These are phyloP conservation scores for Phaeomoniella chlamydospora DNA, from an alignment of 2,329 filamentous ascomycete species.

Conservation along the genomic window DNA sequence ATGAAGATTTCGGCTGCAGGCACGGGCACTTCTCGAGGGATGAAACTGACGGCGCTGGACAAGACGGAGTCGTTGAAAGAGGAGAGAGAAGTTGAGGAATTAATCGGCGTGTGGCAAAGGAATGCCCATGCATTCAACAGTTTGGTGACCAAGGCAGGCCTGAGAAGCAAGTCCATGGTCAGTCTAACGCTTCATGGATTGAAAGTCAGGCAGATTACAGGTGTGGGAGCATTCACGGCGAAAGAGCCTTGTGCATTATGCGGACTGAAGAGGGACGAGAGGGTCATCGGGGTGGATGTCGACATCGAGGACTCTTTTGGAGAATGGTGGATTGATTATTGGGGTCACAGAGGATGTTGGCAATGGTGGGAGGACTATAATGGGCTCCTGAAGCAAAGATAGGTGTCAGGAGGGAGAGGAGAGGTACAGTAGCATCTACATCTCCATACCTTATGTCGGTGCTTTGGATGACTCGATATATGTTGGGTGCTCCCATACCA, in stretches of 20 bases:
- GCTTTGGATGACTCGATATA: no score
- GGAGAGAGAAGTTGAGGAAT: constrained; percentile 70
- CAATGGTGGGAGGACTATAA: constrained; percentile 78
- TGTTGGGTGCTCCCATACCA: no score
- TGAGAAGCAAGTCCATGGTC: background rate
- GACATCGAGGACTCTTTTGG: constrained; percentile 81
- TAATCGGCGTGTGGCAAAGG: constrained; percentile 59
- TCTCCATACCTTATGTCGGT: no score
- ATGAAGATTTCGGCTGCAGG: constrained; percentile 73
- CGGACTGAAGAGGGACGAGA: constrained; percentile 75
- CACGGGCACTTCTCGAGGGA: constrained; percentile 56
- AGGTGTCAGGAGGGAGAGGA: no score
- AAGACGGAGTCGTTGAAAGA: constrained; percentile 70
- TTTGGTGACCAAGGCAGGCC: constrained; percentile 20
- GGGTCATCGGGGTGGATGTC: constrained; percentile 60
- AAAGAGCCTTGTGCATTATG: constrained; percentile 70
- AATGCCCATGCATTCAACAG: constrained; percentile 62
- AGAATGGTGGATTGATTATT: constrained; percentile 91
- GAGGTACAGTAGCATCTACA: no score
- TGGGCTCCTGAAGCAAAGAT: constrained; percentile 53
- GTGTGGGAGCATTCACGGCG: constrained; percentile 51
- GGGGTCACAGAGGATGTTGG: constrained; percentile 65
- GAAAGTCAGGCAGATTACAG: constrained; percentile 2
- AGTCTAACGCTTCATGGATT: constrained; percentile 35
- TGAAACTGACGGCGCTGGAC: constrained; percentile 83